Conservation (phyloP, 2,329 filamentous ascomycete species). For the Calonectria honghensis region DNA sequence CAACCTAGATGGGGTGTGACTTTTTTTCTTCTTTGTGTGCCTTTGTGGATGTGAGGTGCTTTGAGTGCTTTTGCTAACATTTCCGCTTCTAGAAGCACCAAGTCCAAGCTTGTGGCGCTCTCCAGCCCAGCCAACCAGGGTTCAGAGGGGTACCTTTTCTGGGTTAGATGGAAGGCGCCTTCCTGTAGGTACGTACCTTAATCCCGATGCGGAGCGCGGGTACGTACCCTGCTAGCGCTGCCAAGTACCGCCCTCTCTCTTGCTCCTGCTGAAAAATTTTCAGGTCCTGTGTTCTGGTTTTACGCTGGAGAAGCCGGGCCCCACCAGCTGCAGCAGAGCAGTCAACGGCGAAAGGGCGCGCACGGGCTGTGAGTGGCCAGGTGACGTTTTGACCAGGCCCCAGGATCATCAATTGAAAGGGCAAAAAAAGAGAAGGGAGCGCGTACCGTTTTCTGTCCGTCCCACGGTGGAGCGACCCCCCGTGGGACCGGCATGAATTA, state of each 20-base stretch:
- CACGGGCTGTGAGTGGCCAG: slow-evolving; percentile 32
- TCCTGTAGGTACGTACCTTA: slow-evolving; percentile 9
- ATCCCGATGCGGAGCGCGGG: slow-evolving; percentile 5
- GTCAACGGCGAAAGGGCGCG: slow-evolving; percentile 11
- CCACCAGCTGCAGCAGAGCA: slow-evolving; percentile 10
- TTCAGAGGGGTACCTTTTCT: slow-evolving; percentile 19
- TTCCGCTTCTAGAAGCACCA: slow-evolving; percentile 29
- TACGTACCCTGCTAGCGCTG: slow-evolving; percentile 6
- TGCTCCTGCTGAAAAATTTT: slow-evolving; percentile 36
- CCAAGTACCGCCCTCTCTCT: not conserved
- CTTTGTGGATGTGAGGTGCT: not conserved
- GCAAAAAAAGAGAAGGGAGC: slow-evolving; percentile 11
- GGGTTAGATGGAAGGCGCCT: slow-evolving; percentile 19
- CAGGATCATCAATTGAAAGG: not conserved
- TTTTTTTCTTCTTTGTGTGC: not conserved
- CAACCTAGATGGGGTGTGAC: slow-evolving; percentile 9
- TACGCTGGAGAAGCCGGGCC: slow-evolving; percentile 6
- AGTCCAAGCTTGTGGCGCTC: slow-evolving; percentile 1
- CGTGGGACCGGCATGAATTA: slow-evolving; percentile 39
- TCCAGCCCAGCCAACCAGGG: slow-evolving; percentile 26
- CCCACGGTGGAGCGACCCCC: slow-evolving; percentile 16
- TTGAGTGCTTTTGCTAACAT: slow-evolving; percentile 22
- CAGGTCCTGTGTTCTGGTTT: slow-evolving; percentile 38
- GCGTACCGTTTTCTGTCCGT: slow-evolving; percentile 31
- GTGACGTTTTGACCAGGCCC: slow-evolving; percentile 8